A percentile compares a stretch with the other conserved stretches of the same genome.
phyloP scores from a whole-genome alignment of 495 filamentous ascomycete species.

The Pyronema omphalodes region DNA sequence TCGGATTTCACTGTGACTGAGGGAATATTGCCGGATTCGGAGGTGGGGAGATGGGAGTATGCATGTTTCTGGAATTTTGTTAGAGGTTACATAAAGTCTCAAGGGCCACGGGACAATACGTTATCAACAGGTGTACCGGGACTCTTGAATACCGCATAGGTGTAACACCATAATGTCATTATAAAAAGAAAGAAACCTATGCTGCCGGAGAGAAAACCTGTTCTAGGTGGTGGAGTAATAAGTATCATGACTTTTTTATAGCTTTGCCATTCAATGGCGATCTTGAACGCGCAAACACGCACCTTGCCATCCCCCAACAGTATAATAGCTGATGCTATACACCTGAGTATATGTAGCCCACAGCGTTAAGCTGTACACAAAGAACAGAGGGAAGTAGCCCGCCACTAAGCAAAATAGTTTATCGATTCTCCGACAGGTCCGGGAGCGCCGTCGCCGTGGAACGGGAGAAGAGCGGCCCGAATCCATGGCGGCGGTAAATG shows the following conservation, averaged over 20 bases:
- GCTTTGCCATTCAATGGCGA: not conserved
- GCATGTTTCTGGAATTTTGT: constrained; percentile 38
- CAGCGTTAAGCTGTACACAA: constrained; percentile 73
- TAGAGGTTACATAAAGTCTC: constrained; percentile 34
- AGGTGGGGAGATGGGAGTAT: constrained; percentile 46
- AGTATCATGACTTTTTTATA: not conserved
- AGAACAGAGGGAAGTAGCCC: constrained; percentile 72
- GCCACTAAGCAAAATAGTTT: constrained; percentile 47
- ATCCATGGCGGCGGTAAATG: constrained; percentile 12
- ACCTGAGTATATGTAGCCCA: constrained; percentile 85
- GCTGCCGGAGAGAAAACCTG: not conserved
- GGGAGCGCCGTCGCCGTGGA: constrained; percentile 9
- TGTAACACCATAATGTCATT: constrained; percentile 74
- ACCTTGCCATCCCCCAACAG: constrained; percentile 52
- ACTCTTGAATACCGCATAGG: constrained; percentile 74
- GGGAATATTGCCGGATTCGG: constrained; percentile 36
- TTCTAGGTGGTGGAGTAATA: not conserved
- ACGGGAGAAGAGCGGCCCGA: constrained; percentile 9
- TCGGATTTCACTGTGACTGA: constrained; percentile 81
- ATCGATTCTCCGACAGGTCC: constrained; percentile 20
- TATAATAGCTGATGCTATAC: constrained; percentile 44
- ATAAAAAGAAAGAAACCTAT: constrained; percentile 55
- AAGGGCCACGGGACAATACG: constrained; percentile 36
- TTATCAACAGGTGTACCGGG: constrained; percentile 47
- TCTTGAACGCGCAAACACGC: constrained; percentile 20